phyloP scores from a whole-genome alignment of 1,284 basidiomycete species.

The Hymenochaete sp. region DNA sequence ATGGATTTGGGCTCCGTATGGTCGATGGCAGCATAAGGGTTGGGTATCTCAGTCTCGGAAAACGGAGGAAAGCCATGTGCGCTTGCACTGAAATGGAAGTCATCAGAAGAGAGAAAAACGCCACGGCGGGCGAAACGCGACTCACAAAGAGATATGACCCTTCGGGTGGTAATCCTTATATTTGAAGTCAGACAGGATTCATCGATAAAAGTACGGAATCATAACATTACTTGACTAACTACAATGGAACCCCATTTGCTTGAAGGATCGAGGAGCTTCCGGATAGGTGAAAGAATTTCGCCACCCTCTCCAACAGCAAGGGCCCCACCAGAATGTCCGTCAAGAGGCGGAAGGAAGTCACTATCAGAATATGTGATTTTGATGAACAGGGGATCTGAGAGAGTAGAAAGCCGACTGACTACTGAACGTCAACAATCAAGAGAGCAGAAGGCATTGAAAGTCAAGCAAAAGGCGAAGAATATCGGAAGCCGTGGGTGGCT shows the following conservation, averaged over 20 bases:
- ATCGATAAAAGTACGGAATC: not conserved
- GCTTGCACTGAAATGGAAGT: slow-evolving; percentile 8
- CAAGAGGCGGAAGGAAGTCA: slow-evolving; percentile 20
- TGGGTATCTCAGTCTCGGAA: slow-evolving; percentile 13
- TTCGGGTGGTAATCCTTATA: slow-evolving; percentile 19
- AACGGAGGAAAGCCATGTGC: slow-evolving; percentile 12
- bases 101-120: not conserved
- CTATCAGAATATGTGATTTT: slow-evolving; percentile 3
- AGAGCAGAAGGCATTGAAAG: slow-evolving; percentile 13
- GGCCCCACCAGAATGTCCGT: slow-evolving; percentile 15
- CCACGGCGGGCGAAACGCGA: not conserved
- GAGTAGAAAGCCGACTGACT: slow-evolving; percentile 4
- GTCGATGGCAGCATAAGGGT: slow-evolving; percentile 12
- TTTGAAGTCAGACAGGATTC: not conserved
- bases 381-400: not conserved
- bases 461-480: too few relatives aligned
- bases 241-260: slow-evolving; percentile 17
- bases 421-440: slow-evolving; percentile 17
- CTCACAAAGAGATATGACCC: slow-evolving; percentile 19
- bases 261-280: slow-evolving; percentile 7
- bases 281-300: slow-evolving; percentile 15
- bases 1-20: slow-evolving; percentile 10
- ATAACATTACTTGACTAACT: slow-evolving; percentile 17
- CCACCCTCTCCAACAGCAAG: slow-evolving; percentile 17
- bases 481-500: too few relatives aligned